phyloP scores from a whole-genome alignment of 75 land plant genomes.

The Azolla pinnata region DNA sequence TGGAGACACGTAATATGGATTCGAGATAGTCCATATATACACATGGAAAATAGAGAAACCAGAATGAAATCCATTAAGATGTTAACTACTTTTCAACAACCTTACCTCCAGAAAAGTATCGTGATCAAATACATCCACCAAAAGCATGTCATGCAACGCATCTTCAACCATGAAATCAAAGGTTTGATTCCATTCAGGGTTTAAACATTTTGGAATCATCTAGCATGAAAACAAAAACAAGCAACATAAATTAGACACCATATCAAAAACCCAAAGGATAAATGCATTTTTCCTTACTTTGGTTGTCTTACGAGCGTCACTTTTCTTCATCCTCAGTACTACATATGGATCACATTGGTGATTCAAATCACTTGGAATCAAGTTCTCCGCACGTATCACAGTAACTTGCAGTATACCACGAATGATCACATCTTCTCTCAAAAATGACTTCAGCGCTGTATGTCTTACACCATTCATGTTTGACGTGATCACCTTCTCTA shows the following conservation, averaged over 20 bases:
- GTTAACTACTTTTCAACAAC: no score
- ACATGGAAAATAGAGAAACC: no score
- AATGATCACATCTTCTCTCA: slow-evolving; percentile 41
- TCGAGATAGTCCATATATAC: no score
- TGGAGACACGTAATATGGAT: no score
- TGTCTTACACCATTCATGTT: slow-evolving; percentile 26
- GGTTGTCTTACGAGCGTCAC: slow-evolving; percentile 47
- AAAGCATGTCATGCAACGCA: slow-evolving; percentile 84
- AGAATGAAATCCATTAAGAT: neutral
- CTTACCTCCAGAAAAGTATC: slow-evolving; percentile 95
- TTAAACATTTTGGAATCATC: slow-evolving; percentile 70
- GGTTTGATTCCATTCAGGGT: slow-evolving; percentile 95
- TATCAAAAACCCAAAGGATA: neutral
- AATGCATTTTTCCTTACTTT: slow-evolving; percentile 30
- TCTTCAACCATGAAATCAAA: slow-evolving; percentile 93
- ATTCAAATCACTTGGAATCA: slow-evolving; percentile 51
- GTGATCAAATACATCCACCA: slow-evolving; percentile 77
- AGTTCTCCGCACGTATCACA: slow-evolving; percentile 71
- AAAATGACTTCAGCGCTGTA: slow-evolving; percentile 22
- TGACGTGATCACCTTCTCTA: slow-evolving; percentile 55
- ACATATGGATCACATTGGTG: slow-evolving; percentile 90
- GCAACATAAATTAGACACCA: neutral
- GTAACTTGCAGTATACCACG: slow-evolving; percentile 88
- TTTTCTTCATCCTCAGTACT: slow-evolving; percentile 66
- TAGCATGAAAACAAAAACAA: slow-evolving; percentile 12